These are phyloP conservation scores for Chara braunii DNA, from an alignment of 139 green algal genomes.

Conservation along the genomic window DNA sequence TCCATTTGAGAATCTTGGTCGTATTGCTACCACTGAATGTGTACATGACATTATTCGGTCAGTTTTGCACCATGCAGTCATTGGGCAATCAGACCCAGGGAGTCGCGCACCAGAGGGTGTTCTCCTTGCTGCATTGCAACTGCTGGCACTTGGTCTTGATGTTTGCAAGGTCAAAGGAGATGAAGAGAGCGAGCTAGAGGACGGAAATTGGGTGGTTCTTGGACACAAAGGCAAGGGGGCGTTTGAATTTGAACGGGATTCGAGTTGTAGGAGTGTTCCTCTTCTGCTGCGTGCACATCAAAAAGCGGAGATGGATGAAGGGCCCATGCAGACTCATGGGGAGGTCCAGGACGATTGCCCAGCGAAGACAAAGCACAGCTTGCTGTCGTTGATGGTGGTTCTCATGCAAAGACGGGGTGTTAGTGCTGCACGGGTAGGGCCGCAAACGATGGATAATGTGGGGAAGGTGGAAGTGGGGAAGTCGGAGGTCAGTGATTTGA, in stretches of 20 bases:
- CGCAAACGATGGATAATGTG: not conserved
- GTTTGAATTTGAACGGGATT: no score
- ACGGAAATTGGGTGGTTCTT: not conserved
- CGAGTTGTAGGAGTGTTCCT: no score
- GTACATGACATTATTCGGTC: constrained; percentile 21
- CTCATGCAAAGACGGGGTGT: not conserved
- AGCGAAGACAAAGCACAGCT: no score
- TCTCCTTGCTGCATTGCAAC: constrained; percentile 26
- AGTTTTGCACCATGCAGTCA: constrained; percentile 22
- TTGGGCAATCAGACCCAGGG: not conserved
- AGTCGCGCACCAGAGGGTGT: constrained; percentile 15
- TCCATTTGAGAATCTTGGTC: constrained; percentile 2
- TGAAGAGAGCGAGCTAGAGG: not conserved
- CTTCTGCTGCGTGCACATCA: no score
- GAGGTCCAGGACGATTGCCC: no score
- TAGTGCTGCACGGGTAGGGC: not conserved
- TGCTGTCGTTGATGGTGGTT: no score
- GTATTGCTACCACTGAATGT: constrained; percentile 7
- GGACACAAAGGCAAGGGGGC: no score
- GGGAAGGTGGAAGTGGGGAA: constrained; percentile 1
- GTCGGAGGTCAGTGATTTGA: not conserved
- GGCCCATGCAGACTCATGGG: no score
- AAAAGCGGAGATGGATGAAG: no score
- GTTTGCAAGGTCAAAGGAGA: not conserved
- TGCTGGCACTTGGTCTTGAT: constrained; percentile 31